Base-by-base conservation (phyloP, 176 grass and related monocot genomes). In the Musa troglodytarum region DNA sequence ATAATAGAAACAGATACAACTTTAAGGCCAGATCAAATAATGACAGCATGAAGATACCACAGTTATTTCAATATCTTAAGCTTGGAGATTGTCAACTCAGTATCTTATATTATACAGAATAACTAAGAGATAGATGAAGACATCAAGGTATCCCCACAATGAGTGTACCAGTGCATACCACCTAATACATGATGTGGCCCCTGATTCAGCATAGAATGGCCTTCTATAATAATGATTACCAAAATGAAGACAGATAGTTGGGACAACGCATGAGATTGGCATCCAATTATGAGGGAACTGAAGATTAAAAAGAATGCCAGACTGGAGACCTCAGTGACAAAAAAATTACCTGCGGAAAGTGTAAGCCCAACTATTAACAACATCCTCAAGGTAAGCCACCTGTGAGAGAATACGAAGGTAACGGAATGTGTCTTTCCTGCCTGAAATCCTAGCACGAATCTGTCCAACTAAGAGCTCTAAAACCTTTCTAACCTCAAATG, bases 361-460 rank as follows among this genome's bases (percentile, higher is more conserved):
- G 77, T 93, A 98, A 14, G 94, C 94, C 94, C 94, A 98, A 69
- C 79, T 91, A 62, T 82, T 87, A 65, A 93, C 84, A 53, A 87
- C 81, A 85, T 98, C 94, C 79, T 98, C 94, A 68, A 98, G 81
- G 81, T 93, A 91, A 83, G 90, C 94, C 56, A 85, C 86, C 82
- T 93, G 90, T 71, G 94, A 87, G 14, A 93, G 76, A 82, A 98
- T 87, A 73, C 86, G 87, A 61, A 89, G 87, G 78, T 91, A 98
- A 25, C 64, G 82, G 76, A 85, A 85, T 69, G 55, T 71, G 76
- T 79, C 83, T 85, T 57, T 98, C 80, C 86, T 86, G 75, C 85
- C 90, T 78, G 88, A 84, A 80, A 93, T 79, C 83, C 88, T 93
- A 75, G 72, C 77, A 56, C 70, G 86, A 75, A 98, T 87, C 76